Percentiles rank a stretch among this genome's conserved stretches.
Evolutionary conservation across 2,329 filamentous ascomycete genomes (phyloP).

Genomic region (Akanthomyces dipterigenus): DNA sequence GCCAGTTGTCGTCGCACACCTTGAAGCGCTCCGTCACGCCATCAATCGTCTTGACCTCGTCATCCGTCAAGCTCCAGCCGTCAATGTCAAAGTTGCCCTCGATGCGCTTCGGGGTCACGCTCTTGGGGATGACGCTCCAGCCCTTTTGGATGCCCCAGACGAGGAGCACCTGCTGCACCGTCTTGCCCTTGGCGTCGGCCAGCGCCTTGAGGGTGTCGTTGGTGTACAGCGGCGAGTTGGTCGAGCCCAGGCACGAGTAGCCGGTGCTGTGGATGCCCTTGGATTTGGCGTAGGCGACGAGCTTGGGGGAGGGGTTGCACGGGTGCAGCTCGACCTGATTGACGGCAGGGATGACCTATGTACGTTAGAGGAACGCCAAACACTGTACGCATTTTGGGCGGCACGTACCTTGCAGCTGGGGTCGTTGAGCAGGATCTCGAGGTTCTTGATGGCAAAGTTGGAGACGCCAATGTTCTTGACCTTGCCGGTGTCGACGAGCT

Average conservation of each 20-base stretch:
- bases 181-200: constrained; percentile 60
- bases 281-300: constrained; percentile 62
- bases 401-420: constrained; percentile 49
- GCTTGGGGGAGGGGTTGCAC: constrained; percentile 73
- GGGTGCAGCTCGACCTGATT: constrained; percentile 82
- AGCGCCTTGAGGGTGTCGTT: constrained; percentile 56
- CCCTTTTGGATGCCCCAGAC: constrained; percentile 76
- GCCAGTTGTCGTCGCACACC: constrained; percentile 68
- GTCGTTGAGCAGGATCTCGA: constrained; percentile 66
- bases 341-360: constrained; percentile 54
- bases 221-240: constrained; percentile 62
- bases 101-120: constrained; percentile 66
- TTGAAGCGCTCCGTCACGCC: constrained; percentile 71
- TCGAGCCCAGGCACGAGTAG: constrained; percentile 68
- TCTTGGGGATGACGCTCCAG: constrained; percentile 82
- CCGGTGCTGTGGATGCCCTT: constrained; percentile 71
- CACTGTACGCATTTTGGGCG: neutral
- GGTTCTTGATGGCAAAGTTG: constrained; percentile 72
- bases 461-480: constrained; percentile 74
- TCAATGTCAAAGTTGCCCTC: constrained; percentile 69
- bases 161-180: constrained; percentile 68
- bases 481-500: constrained; percentile 59
- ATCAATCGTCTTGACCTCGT: constrained; percentile 64
- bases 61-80: constrained; percentile 64
- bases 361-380: too few relatives aligned